Evolutionary conservation across 352 stramenopile species (phyloP), one percentile per base, ranked within the genome.

Genomic region (Phytopythium cucurbitacearum): DNA sequence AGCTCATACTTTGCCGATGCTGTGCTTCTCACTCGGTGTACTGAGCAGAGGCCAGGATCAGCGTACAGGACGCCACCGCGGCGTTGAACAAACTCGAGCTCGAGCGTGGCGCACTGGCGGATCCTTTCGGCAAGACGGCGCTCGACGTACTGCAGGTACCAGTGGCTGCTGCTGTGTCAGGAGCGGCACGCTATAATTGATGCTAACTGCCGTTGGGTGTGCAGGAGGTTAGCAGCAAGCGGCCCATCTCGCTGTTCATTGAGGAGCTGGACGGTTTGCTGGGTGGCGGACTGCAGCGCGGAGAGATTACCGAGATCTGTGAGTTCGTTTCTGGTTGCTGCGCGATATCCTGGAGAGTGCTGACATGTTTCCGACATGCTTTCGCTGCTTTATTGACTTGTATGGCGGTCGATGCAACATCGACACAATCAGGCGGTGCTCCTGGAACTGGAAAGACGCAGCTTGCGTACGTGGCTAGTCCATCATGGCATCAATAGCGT

Each of bases 241-340:
- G 46, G 34, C 67, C 72, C 5, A 76, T 91, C 35, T 57, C 71
- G 2, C 86, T 67, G 32, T 55, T 64, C 38, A 38, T 91, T 7
- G 40, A 67, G 6, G 65, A 59, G 43, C 37, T 94, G 7, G 83
- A 94, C 56, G 53, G 53, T 8, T 52, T 90, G 4, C 62, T 94
- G 35, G 81, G 76, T 8, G 84, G 84, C 2, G 84, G 84, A 0
- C 64, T 94, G 33, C 56, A 77, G 11, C 69, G 71, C 12, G 73
- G 84, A 12, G 84, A 94, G 73, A 55, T 94, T 34, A 90, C 73
- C 2, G 84, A 94, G 37, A 83, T 94, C 36, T 91, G 83, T 90
- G 51, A 5, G 72, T 41, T 16, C 3, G 3, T 7, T 51, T 28
- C 21, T 28, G 21, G 21, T 28, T 28, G 21, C 21, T 28, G 21